Percentiles rank a stretch among this genome's conserved stretches.
Evolutionary conservation across 768 basidiomycete genomes (phyloP).

Genomic region (Mycena sanguinolenta): DNA sequence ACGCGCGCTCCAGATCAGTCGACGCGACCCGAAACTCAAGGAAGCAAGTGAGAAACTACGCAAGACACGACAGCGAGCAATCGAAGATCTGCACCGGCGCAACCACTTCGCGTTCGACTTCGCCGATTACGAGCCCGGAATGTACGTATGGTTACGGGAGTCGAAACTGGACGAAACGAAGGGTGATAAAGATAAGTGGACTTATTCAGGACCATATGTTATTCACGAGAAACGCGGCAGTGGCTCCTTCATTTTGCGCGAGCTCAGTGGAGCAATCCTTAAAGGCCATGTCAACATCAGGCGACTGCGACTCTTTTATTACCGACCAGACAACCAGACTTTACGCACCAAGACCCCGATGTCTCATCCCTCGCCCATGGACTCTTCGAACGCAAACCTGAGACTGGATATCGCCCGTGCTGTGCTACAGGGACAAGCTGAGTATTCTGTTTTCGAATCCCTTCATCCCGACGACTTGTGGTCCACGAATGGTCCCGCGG

Average conservation of each 20-base stretch:
- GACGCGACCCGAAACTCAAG: slow-evolving; percentile 37
- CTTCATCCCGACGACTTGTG: too few relatives aligned
- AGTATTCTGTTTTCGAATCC: too few relatives aligned
- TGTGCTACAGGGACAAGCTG: too few relatives aligned
- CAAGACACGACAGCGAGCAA: slow-evolving; percentile 26
- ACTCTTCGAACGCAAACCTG: too few relatives aligned
- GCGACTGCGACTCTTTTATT: not conserved
- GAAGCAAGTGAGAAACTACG: slow-evolving; percentile 32
- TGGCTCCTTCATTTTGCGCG: slow-evolving; percentile 35
- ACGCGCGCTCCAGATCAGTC: slow-evolving; percentile 38
- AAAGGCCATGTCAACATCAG: too few relatives aligned
- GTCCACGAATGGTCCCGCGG: too few relatives aligned
- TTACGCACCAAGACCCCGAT: too few relatives aligned
- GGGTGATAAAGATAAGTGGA: slow-evolving; percentile 44
- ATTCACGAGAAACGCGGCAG: slow-evolving; percentile 37
- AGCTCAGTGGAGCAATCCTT: slow-evolving; percentile 37
- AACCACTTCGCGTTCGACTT: too few relatives aligned
- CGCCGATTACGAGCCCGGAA: too few relatives aligned
- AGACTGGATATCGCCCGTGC: too few relatives aligned
- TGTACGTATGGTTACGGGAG: too few relatives aligned
- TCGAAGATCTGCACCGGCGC: slow-evolving; percentile 40
- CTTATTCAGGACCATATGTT: slow-evolving; percentile 49
- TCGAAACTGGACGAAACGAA: slow-evolving; percentile 43
- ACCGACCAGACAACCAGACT: not conserved
- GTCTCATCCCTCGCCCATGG: too few relatives aligned